Percentiles rank a stretch among this genome's conserved stretches.
These are phyloP conservation scores for Dimargaris verticillata DNA, from an alignment of 192 early-diverging fungal species.

Conservation along the genomic window DNA sequence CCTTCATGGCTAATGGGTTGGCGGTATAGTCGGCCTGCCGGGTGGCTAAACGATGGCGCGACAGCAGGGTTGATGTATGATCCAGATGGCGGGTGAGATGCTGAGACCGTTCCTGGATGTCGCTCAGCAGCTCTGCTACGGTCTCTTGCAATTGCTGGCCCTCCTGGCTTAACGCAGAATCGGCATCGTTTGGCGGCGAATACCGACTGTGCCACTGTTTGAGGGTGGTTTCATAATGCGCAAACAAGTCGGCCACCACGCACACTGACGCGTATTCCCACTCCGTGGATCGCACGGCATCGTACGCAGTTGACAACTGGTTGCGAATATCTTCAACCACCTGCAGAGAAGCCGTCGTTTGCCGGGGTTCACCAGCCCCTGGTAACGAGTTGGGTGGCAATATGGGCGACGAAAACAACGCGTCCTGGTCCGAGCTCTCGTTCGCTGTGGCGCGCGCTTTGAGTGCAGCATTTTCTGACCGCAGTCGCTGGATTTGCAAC, in stretches of 20 bases:
- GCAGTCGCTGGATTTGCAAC: slow-evolving; percentile 36
- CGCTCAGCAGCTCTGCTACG: slow-evolving; percentile 22
- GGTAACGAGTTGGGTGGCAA: slow-evolving; percentile 9
- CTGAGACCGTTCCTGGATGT: slow-evolving; percentile 24
- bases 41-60: slow-evolving; percentile 15
- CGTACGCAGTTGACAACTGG: slow-evolving; percentile 21
- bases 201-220: slow-evolving; percentile 14
- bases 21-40: slow-evolving; percentile 23
- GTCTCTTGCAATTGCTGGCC: slow-evolving; percentile 16
- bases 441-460: slow-evolving; percentile 1
- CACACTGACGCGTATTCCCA: slow-evolving; percentile 28
- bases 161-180: background rate
- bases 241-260: slow-evolving; percentile 20
- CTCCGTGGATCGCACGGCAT: slow-evolving; percentile 22
- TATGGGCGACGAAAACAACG: slow-evolving; percentile 12
- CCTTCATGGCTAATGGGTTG: slow-evolving; percentile 18
- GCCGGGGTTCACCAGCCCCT: slow-evolving; percentile 22
- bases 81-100: slow-evolving; percentile 22
- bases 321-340: slow-evolving; percentile 29
- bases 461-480: slow-evolving; percentile 21
- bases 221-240: slow-evolving; percentile 20
- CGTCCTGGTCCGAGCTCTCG: background rate
- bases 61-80: slow-evolving; percentile 20
- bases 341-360: slow-evolving; percentile 26
- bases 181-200: background rate